phyloP scores from a whole-genome alignment of 768 basidiomycete genomes.

The Lentinula sp. region DNA sequence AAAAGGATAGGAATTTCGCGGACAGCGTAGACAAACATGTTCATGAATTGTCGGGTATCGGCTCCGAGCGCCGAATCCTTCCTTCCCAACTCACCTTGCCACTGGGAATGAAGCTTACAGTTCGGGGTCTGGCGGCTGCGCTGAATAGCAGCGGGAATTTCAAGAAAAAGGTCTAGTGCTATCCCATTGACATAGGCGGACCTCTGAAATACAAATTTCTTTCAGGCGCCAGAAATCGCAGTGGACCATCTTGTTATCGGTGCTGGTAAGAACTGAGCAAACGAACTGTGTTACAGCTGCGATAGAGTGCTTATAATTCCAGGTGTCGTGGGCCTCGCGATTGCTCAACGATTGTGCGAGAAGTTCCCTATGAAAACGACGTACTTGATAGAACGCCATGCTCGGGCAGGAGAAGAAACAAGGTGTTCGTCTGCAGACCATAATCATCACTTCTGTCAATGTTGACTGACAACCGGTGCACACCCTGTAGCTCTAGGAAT shows the following conservation, averaged over 20 bases:
- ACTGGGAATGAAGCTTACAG: conserved; percentile 20
- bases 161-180: conserved; percentile 47
- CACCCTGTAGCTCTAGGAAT: conserved; percentile 67
- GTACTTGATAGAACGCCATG: conserved; percentile 76
- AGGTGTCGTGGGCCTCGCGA: conserved; percentile 84
- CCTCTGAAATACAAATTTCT: background rate
- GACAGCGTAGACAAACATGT: conserved; percentile 16
- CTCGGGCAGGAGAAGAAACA: conserved; percentile 74
- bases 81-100: background rate
- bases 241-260: conserved; percentile 88
- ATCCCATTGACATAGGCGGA: background rate
- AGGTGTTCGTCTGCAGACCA: conserved; percentile 39
- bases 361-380: conserved; percentile 65
- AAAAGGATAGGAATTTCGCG: conserved; percentile 33
- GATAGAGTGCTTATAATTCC: background rate
- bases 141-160: conserved; percentile 56
- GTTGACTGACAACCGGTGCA: background rate
- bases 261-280: conserved; percentile 47
- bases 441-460: background rate
- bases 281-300: background rate
- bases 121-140: conserved; percentile 50
- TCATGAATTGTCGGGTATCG: too few relatives aligned
- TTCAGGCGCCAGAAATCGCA: conserved; percentile 46
- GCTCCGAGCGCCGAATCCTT: too few relatives aligned
- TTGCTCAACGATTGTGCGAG: conserved; percentile 68